Evolutionary conservation across 1,139 yeast genomes (phyloP).

Genomic region (Pichia sp.): DNA sequence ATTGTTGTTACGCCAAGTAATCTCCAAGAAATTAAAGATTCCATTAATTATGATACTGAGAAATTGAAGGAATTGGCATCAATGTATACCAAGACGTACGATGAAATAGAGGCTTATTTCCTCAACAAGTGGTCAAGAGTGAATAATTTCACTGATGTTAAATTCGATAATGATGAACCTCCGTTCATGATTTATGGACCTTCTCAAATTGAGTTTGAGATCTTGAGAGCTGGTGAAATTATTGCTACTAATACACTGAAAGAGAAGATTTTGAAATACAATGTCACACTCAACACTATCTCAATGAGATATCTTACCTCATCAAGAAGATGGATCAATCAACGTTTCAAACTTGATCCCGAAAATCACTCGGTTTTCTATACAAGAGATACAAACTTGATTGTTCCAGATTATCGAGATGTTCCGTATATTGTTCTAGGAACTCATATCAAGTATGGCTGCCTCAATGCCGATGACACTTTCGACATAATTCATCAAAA

Average conservation of each 20-base stretch:
- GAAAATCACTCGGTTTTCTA: conserved; percentile 16
- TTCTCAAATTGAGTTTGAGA: conserved; percentile 23
- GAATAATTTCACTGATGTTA: background rate
- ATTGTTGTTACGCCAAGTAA: conserved; percentile 5
- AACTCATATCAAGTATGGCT: conserved; percentile 19
- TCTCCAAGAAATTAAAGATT: conserved; percentile 1
- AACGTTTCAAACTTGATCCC: conserved; percentile 19
- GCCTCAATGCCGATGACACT: conserved; percentile 15
- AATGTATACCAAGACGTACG: conserved; percentile 5
- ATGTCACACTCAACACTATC: conserved; percentile 19
- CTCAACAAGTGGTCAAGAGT: conserved; percentile 10
- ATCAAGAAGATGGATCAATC: conserved; percentile 25
- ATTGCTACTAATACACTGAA: conserved; percentile 22
- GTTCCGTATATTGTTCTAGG: conserved; percentile 23
- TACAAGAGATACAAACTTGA: conserved; percentile 20
- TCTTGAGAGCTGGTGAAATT: conserved; percentile 18
- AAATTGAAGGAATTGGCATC: conserved; percentile 5
- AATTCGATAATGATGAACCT: conserved; percentile 6
- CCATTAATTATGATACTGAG: conserved; percentile 3
- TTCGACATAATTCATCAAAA: conserved; percentile 21
- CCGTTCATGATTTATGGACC: conserved; percentile 25
- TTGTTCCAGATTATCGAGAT: conserved; percentile 22
- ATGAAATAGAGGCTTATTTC: conserved; percentile 8
- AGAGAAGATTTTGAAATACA: conserved; percentile 17
- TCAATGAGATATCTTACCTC: conserved; percentile 24